Conservation (phyloP, 176 grass and related monocot genomes). For the Tuctoria greenei region DNA sequence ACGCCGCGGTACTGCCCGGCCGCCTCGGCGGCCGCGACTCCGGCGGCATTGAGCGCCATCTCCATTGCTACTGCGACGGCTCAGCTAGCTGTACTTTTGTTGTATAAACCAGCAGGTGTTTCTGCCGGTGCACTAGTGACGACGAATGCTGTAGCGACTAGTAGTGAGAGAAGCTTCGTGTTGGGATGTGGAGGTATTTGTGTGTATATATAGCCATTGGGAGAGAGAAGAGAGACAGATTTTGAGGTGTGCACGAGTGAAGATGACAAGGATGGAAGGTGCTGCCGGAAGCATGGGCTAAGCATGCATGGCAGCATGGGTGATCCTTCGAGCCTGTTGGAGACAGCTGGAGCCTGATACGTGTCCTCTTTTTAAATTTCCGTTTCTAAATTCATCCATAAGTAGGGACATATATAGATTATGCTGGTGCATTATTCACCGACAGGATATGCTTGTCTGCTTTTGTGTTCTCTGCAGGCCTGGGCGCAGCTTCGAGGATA, state of each 20-base stretch:
- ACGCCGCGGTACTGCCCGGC: constrained; percentile 65
- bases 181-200: constrained; percentile 21
- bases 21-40: neutral
- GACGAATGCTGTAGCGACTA: neutral
- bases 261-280: neutral
- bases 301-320: too few relatives aligned
- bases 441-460: constrained; percentile 39
- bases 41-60: neutral
- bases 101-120: neutral
- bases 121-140: neutral
- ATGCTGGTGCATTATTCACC: constrained; percentile 41
- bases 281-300: constrained; percentile 31
- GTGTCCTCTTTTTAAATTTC: constrained; percentile 30
- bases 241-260: constrained; percentile 3
- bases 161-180: constrained; percentile 3
- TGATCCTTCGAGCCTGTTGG: constrained; percentile 33
- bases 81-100: neutral
- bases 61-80: constrained; percentile 22
- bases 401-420: neutral
- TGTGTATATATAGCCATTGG: constrained; percentile 15
- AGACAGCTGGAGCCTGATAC: constrained; percentile 59
- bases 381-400: neutral
- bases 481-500: constrained; percentile 35
- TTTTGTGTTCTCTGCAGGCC: neutral
- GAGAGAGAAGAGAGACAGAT: neutral